Conservation (phyloP, 129 eudicot species). For the Flaveria sonorensis region DNA sequence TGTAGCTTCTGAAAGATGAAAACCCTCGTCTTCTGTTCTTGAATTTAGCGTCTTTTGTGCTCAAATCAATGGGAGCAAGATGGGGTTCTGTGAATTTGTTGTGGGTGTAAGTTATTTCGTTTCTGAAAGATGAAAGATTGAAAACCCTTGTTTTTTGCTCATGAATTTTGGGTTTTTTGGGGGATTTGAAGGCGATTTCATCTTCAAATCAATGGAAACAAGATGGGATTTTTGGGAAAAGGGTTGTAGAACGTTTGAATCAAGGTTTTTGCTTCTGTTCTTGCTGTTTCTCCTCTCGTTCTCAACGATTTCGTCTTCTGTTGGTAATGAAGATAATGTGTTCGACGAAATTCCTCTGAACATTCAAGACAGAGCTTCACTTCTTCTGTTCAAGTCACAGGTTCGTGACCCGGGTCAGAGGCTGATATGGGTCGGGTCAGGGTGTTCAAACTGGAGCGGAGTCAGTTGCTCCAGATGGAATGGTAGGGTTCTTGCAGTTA, state of each 20-base stretch:
- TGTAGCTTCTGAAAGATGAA: background rate
- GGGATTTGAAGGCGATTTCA: background rate
- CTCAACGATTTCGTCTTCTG: conserved; percentile 21
- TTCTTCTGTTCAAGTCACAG: conserved; percentile 60
- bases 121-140: conserved; percentile 1
- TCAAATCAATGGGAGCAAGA: conserved; percentile 43
- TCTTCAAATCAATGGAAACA: conserved; percentile 42
- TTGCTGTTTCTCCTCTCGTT: conserved; percentile 29
- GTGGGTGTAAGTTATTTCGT: background rate
- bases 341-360: conserved; percentile 36
- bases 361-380: conserved; percentile 56
- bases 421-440: conserved; percentile 68
- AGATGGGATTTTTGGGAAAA: conserved; percentile 27
- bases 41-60: background rate
- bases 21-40: conserved; percentile 22
- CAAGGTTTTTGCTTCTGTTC: conserved; percentile 23
- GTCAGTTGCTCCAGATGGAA: conserved; percentile 57
- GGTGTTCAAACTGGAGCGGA: conserved; percentile 69
- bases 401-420: conserved; percentile 59
- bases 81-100: background rate
- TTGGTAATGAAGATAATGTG: conserved; percentile 30
- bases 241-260: conserved; percentile 22
- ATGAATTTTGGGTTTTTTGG: background rate
- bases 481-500: conserved; percentile 61
- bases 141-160: conserved; percentile 20